Evolutionary conservation across 2,329 filamentous ascomycete genomes (phyloP).

Genomic region (Stemphylium vesicarium): DNA sequence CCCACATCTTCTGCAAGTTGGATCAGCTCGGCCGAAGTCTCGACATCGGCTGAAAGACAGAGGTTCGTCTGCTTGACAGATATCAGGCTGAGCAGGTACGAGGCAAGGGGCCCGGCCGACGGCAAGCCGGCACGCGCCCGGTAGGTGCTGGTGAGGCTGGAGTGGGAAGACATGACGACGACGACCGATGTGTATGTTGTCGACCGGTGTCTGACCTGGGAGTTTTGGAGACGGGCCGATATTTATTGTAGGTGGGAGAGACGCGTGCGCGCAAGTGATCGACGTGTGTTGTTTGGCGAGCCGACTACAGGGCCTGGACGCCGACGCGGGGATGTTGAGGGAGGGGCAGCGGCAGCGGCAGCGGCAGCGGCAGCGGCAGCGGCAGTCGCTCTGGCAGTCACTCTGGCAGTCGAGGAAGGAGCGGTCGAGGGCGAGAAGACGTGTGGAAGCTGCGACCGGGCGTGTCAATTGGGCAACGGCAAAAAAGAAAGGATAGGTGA

Average conservation of each 20-base stretch:
- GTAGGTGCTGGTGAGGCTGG: conserved; percentile 51
- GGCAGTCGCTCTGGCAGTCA: too few species aligned
- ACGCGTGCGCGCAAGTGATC: not conserved
- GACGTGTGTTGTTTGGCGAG: not conserved
- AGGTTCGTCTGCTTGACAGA: conserved; percentile 59
- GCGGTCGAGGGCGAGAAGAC: not conserved
- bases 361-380: conserved; percentile 3
- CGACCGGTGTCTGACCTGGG: not conserved
- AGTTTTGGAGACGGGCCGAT: not conserved
- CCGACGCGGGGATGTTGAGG: conserved; percentile 10
- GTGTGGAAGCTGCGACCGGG: conserved; percentile 2
- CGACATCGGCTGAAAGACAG: conserved; percentile 64
- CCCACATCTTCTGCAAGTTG: conserved; percentile 64
- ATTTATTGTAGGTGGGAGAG: not conserved
- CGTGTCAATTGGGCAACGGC: not conserved
- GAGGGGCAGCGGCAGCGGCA: conserved; percentile 13
- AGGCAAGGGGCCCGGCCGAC: conserved; percentile 53
- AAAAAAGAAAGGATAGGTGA: not conserved
- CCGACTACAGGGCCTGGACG: not conserved
- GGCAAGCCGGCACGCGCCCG: conserved; percentile 53
- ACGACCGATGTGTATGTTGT: not conserved
- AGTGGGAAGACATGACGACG: conserved; percentile 41
- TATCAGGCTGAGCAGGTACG: conserved; percentile 58
- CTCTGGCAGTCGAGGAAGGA: conserved; percentile 2
- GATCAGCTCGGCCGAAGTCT: conserved; percentile 62